Percentiles rank a stretch among this genome's conserved stretches.
Conservation (phyloP, 2,329 filamentous ascomycete genomes). For the Colletotrichum eleusines region DNA sequence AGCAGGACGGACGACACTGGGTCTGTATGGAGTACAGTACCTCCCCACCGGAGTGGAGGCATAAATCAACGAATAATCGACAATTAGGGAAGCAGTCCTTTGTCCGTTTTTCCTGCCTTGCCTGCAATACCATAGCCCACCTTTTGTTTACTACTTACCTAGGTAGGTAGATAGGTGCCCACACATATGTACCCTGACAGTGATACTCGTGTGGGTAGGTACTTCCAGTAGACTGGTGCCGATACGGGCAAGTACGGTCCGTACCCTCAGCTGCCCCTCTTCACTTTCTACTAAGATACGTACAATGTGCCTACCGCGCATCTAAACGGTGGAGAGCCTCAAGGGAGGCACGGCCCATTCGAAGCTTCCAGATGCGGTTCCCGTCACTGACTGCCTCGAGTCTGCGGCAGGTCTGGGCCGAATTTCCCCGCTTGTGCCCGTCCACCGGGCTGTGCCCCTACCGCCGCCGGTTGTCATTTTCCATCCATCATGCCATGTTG, state of each 20-base stretch:
- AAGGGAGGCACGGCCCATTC: conserved; percentile 21
- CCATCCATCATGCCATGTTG: not conserved
- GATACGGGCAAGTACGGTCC: not conserved
- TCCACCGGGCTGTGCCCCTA: not conserved
- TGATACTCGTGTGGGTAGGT: not conserved
- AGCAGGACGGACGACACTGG: conserved; percentile 10
- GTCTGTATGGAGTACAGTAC: conserved; percentile 14
- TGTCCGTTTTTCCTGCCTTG: not conserved
- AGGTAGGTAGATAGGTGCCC: too few relatives aligned
- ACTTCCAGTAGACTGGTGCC: too few relatives aligned
- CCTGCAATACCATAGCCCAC: not conserved
- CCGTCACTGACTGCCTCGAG: not conserved
- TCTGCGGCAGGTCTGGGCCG: conserved; percentile 17
- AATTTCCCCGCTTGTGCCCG: conserved; percentile 14
- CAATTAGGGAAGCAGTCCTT: not conserved
- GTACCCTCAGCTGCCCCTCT: too few relatives aligned
- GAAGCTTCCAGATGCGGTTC: conserved; percentile 31
- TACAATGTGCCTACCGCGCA: not conserved
- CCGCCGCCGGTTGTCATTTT: not conserved
- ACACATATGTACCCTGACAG: not conserved
- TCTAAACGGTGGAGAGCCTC: not conserved
- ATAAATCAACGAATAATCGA: conserved; percentile 37
- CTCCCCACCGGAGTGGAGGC: conserved; percentile 14
- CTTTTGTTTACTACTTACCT: not conserved
- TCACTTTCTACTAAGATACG: too few relatives aligned